phyloP scores from a whole-genome alignment of 192 early-diverging fungal species.

The Linnemannia zychae region DNA sequence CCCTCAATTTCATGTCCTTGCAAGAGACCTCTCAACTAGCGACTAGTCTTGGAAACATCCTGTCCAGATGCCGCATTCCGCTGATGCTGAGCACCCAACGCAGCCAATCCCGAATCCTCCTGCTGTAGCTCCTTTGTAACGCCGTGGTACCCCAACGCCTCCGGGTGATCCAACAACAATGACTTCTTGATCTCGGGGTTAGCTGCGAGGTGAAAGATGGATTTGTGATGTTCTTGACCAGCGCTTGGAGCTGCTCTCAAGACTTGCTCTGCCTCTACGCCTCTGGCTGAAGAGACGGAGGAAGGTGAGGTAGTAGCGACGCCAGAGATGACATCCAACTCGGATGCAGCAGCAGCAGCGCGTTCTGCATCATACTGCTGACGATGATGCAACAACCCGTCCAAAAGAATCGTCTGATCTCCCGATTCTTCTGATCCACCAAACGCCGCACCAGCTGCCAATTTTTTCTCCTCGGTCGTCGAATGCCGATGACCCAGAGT shows the following conservation, averaged over 20 bases:
- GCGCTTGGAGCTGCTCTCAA: constrained; percentile 21
- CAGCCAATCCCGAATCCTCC: constrained; percentile 16
- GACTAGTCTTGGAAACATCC: constrained; percentile 26
- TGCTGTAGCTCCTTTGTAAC: not conserved
- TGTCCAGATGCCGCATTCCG: not conserved
- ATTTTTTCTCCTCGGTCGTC: constrained; percentile 21
- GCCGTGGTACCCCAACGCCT: constrained; percentile 38
- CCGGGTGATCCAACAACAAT: constrained; percentile 35
- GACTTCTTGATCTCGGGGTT: constrained; percentile 44
- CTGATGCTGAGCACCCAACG: constrained; percentile 7
- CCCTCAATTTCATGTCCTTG: too few species aligned
- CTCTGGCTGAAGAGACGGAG: not conserved
- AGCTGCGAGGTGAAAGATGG: constrained; percentile 35
- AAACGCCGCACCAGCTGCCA: constrained; percentile 37
- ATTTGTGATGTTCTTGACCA: constrained; percentile 29
- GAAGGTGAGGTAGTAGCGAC: not conserved
- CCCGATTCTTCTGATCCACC: constrained; percentile 47
- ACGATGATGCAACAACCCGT: constrained; percentile 16
- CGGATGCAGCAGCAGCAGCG: not conserved
- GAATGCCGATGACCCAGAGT: too few species aligned
- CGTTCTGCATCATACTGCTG: constrained; percentile 6
- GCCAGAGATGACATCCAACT: too few species aligned
- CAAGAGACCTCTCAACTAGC: too few species aligned
- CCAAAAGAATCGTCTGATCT: constrained; percentile 41
- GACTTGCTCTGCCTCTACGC: not conserved